Conservation (phyloP, 306 rosid species). For the Vigna radiata region DNA sequence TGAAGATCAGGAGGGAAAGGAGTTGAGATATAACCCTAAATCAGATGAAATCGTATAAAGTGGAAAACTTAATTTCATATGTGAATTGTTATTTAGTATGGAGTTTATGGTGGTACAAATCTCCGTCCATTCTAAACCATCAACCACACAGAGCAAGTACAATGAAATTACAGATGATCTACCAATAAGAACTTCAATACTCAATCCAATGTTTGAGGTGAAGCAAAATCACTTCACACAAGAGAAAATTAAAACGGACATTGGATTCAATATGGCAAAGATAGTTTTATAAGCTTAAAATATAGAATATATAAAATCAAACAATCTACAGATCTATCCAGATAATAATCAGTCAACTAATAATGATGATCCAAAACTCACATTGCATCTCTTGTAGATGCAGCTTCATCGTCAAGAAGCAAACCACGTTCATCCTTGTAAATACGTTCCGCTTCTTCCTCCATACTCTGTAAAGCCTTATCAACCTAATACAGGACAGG, state of each 20-base stretch:
- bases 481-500: slow-evolving; percentile 66
- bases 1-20: slow-evolving; percentile 15
- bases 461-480: slow-evolving; percentile 90
- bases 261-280: slow-evolving; percentile 2
- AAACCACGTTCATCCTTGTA: slow-evolving; percentile 90
- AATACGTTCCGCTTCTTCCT: slow-evolving; percentile 88
- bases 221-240: background rate
- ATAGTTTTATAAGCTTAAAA: background rate
- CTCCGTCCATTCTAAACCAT: slow-evolving; percentile 1
- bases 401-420: slow-evolving; percentile 95
- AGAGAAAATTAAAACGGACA: slow-evolving; percentile 25
- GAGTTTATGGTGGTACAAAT: background rate
- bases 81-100: background rate
- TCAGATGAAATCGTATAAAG: background rate
- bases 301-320: slow-evolving; percentile 7
- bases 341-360: slow-evolving; percentile 6
- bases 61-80: slow-evolving; percentile 1
- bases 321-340: slow-evolving; percentile 4
- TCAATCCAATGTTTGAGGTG: background rate
- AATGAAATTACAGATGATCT: background rate
- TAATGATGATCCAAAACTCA: slow-evolving; percentile 52
- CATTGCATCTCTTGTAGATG: slow-evolving; percentile 97
- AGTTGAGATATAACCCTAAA: slow-evolving; percentile 8
- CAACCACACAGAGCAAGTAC: background rate
- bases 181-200: background rate